Conservation (phyloP, 768 basidiomycete species). For the Dacryopinax spathularia region DNA sequence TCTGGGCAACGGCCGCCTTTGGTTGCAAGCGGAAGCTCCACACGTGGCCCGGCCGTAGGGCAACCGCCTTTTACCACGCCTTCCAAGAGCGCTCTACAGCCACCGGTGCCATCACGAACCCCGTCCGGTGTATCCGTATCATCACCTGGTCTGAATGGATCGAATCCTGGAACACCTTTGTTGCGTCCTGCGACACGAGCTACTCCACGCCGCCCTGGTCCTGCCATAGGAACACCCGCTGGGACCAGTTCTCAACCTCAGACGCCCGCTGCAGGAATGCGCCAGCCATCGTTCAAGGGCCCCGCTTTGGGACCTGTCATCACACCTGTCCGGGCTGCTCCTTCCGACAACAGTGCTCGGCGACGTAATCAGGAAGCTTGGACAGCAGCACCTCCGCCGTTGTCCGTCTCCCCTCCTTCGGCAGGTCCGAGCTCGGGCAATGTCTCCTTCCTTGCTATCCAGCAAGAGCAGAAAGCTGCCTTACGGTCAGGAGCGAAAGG, state of each 20-base stretch:
- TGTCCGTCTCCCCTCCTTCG: constrained; percentile 19
- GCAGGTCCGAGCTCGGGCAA: constrained; percentile 9
- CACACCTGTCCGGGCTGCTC: constrained; percentile 39
- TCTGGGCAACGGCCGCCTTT: constrained; percentile 13
- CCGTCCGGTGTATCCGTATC: constrained; percentile 10
- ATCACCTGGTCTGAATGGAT: constrained; percentile 6
- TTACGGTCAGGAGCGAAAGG: constrained; percentile 26
- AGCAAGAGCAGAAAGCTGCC: constrained; percentile 50
- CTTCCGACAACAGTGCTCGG: constrained; percentile 12
- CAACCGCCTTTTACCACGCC: background rate
- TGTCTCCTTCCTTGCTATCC: constrained; percentile 72
- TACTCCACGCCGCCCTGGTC: constrained; percentile 18
- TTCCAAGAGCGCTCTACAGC: background rate
- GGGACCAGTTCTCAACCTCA: background rate
- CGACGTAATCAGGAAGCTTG: constrained; percentile 35
- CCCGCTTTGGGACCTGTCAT: constrained; percentile 45
- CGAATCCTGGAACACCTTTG: constrained; percentile 13
- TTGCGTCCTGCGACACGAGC: constrained; percentile 14
- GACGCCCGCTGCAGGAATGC: background rate
- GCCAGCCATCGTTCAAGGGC: background rate
- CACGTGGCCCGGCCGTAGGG: constrained; percentile 11
- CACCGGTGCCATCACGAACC: constrained; percentile 7
- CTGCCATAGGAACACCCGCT: constrained; percentile 15
- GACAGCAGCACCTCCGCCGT: constrained; percentile 35
- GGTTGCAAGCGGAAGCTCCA: constrained; percentile 3